Percentiles rank a stretch among this genome's conserved stretches.
Evolutionary conservation across 2,329 filamentous ascomycete species (phyloP).

Genomic region (Monosporascus sp.): DNA sequence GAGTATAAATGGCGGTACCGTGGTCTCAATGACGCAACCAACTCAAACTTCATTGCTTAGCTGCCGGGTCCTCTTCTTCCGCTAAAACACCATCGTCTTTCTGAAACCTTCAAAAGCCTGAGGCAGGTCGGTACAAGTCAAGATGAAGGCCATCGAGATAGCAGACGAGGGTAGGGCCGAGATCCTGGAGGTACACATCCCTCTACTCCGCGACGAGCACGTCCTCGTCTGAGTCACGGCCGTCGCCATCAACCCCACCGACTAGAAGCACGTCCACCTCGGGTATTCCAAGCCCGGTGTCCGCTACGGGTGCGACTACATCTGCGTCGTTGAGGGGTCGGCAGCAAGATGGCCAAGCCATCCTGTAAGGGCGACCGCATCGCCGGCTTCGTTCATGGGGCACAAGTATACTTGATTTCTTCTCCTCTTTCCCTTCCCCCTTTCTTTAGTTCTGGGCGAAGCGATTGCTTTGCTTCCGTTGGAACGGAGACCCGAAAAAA

Average conservation of each 20-base stretch:
- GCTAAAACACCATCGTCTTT: too few relatives aligned
- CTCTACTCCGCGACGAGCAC: constrained; percentile 17
- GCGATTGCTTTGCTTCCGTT: constrained; percentile 11
- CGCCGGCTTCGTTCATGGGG: constrained; percentile 34
- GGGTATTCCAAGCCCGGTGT: constrained; percentile 8
- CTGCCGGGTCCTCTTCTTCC: too few relatives aligned
- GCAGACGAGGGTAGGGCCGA: constrained; percentile 14
- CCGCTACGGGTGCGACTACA: constrained; percentile 40
- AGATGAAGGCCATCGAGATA: constrained; percentile 15
- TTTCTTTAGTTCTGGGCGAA: constrained; percentile 5
- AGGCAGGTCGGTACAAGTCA: too few relatives aligned
- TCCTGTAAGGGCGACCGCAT: constrained; percentile 45
- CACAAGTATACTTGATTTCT: constrained; percentile 4
- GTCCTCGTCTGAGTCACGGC: constrained; percentile 29
- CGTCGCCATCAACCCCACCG: constrained; percentile 30
- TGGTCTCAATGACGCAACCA: too few relatives aligned
- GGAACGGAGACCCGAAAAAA: neutral
- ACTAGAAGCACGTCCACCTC: constrained; percentile 28
- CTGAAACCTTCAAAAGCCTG: too few relatives aligned
- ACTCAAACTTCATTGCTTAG: too few relatives aligned
- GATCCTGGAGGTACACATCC: constrained; percentile 18
- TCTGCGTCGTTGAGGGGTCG: constrained; percentile 42
- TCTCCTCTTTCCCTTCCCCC: neutral
- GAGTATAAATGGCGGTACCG: too few relatives aligned
- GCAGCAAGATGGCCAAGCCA: constrained; percentile 33